Base-by-base conservation (phyloP, 2,329 filamentous ascomycete genomes). In the Fusarium brachygibbosum region DNA sequence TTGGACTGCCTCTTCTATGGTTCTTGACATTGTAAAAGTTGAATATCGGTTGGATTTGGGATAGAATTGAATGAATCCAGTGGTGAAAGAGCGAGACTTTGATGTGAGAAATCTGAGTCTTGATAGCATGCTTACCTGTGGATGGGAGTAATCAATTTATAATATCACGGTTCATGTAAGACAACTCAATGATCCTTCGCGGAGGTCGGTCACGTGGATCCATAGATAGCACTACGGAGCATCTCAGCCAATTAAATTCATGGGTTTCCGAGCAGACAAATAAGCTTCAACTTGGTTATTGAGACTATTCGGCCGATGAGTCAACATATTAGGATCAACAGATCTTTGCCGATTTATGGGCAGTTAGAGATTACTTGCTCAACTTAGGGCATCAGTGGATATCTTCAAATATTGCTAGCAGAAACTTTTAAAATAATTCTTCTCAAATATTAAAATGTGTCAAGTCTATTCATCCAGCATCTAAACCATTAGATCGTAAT, bases 1-100 rank as follows among this genome's bases (percentile, higher is more conserved):
- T 54, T 81, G 76, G 55, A 82, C 77, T 54, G 58, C 72, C 5
- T 75, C 73, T 25, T 84, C 82, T 48, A 84, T 81, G 40, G 75
- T 71, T 9, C 57, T 54, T 6, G 70, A 57, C 75, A 76, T 76
- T 52, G 35, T 29, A 9, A 34, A 25, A n/a, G 19, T 1, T 3
- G 48, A 29, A 17, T 52, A 34, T 1, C 5, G 4, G 4, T 8
- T 52, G 8, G 2, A 5, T 12, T 2, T 19, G 9, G 1, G 4
- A 1, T 5, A 4, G 12, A n/a, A 6, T 5, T 5, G 16, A 10
- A 1, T 23, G 3, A 3, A 25, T 3, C 1, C 8, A 0, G 5
- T 17, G 1, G 5, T 6, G 14, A 6, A 9, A 19, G 25, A 23
- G 1, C 11, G 11, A 11, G 1, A 10, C 6, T 10, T 10, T 21